These are phyloP conservation scores for Limnanthes douglasii DNA, from an alignment of 345 rosid genomes.

Conservation along the genomic window DNA sequence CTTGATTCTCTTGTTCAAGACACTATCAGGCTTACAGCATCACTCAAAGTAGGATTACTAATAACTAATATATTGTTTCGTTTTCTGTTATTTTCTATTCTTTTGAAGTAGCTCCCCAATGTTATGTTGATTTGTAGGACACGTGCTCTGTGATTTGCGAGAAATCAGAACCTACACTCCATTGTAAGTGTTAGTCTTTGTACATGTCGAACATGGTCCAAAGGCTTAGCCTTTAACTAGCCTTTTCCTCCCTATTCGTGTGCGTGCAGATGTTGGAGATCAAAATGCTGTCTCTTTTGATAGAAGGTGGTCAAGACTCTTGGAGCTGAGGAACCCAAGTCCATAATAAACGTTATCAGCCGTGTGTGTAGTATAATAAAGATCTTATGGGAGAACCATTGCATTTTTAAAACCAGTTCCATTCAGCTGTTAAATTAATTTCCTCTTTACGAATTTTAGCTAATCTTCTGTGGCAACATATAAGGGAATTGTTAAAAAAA, in stretches of 20 bases:
- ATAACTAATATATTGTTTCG: no score
- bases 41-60: constrained; percentile 22
- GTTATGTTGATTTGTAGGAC: constrained; percentile 23
- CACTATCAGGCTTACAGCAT: constrained; percentile 41
- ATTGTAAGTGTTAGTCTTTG: constrained; percentile 23
- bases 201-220: background rate
- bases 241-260: background rate
- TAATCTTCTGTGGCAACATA: no score
- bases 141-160: constrained; percentile 62
- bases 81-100: no score
- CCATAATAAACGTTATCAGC: no score
- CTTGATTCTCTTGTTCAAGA: constrained; percentile 71
- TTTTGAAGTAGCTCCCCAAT: background rate
- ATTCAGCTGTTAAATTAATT: no score
- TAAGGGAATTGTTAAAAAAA: no score
- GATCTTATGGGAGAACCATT: no score
- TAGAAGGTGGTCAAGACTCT: constrained; percentile 60
- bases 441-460: no score
- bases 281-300: constrained; percentile 38
- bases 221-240: background rate
- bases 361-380: no score
- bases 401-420: no score
- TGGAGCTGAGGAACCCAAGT: constrained; percentile 75
- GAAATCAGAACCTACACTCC: constrained; percentile 40
- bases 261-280: constrained; percentile 31